Conservation (phyloP, 768 basidiomycete genomes). For the Boletus rubescentipes region DNA sequence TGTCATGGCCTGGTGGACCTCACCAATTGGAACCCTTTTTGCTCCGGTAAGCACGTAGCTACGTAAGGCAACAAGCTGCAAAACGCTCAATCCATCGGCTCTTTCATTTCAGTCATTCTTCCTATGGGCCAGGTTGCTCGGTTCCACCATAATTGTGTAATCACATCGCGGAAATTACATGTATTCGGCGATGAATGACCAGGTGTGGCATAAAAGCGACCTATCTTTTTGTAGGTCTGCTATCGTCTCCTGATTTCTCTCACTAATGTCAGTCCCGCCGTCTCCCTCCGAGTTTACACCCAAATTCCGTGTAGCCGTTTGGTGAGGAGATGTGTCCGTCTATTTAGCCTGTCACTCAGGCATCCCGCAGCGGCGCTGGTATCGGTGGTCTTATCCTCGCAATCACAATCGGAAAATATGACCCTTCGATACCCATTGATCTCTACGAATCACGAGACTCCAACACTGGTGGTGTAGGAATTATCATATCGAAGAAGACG, state of each 20-base stretch:
- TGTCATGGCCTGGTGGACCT: no score
- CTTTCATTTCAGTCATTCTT: no score
- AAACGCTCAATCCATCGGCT: no score
- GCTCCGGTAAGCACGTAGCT: no score
- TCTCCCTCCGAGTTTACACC: neutral
- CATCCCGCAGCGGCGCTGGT: slow-evolving; percentile 35
- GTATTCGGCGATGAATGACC: no score
- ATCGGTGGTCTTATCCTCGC: slow-evolving; percentile 47
- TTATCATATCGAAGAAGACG: slow-evolving; percentile 47
- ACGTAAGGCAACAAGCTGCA: no score
- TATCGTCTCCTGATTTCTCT: neutral
- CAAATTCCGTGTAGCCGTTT: slow-evolving; percentile 23
- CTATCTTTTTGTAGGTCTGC: neutral
- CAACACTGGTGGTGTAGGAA: slow-evolving; percentile 40
- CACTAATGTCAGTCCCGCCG: neutral
- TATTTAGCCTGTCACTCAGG: neutral
- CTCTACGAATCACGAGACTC: slow-evolving; percentile 47
- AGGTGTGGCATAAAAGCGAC: neutral
- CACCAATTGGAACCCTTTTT: no score
- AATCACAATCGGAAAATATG: slow-evolving; percentile 34
- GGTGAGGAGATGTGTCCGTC: neutral
- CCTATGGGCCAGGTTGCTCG: no score
- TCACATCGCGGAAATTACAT: no score
- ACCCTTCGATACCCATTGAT: slow-evolving; percentile 36
- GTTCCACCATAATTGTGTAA: no score